Base-by-base conservation (phyloP, 108 stramenopile species). In the Skeletonema tropicum region DNA sequence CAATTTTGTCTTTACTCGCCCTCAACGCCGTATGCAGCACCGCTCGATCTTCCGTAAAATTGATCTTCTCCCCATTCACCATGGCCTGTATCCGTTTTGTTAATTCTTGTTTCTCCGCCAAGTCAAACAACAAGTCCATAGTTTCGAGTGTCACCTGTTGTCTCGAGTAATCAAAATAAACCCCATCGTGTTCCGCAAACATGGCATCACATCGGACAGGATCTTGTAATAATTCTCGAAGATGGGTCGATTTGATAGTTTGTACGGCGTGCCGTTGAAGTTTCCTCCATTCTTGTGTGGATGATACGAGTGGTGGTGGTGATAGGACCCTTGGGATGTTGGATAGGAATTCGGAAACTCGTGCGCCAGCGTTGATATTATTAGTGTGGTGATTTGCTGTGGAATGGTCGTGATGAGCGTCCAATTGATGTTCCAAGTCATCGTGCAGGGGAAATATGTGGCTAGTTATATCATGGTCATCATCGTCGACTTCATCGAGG, bases 1-100 rank as follows among this genome's bases (percentile, higher is more conserved):
- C 85, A 29, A 67, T 55, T 67, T 90, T 68, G 17, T 77, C 71
- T 19, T 71, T 83, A 60, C 87, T 87, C 5, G 98, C 97, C 39
- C 99, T 91, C 31, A 98, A 86, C 8, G 99, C 99, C 41, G 97
- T 97, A 79, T 99, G 99, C 70, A 98, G 63, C 25, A 99, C 99
- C 13, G 99, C 97, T 57, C 99, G 86, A 49, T 92, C 83, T 80
- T 99, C 99, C 3, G 99, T 98, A 60, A 93, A 95, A 74, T 99
- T 99, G 65, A 99, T 98, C 60, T 92, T 90, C 59, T 98, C 88
- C 14, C 99, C 99, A 1, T 74, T 48, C 31, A 89, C 79, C 99
- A 99, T 99, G 62, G 81, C 93, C 10, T 84, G 38, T 25, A 99
- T 97, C 75, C 92, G 90, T 36, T 81, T 77, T 29, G 68, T 46